A percentile compares a stretch with the other conserved stretches of the same genome.
Conservation (phyloP, 108 stramenopile genomes). For the Licmophora abbreviata region DNA sequence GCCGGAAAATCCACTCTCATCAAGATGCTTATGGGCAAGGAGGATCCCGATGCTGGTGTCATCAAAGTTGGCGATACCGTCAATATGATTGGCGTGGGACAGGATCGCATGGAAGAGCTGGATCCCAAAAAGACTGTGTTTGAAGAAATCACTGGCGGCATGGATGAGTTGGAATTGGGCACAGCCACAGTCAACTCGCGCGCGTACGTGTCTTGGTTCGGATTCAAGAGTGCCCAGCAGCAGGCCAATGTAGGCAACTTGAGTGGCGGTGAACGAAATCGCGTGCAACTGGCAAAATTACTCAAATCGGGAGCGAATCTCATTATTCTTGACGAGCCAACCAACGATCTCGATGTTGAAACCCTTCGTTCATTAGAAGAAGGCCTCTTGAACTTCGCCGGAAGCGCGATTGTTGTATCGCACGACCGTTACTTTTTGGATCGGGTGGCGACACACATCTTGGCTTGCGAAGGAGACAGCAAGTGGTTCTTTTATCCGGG, state of each 20-base stretch:
- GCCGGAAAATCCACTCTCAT: slow-evolving; percentile 74
- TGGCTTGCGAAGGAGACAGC: slow-evolving; percentile 93
- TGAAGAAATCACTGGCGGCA: slow-evolving; percentile 75
- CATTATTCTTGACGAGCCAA: slow-evolving; percentile 91
- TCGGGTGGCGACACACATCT: slow-evolving; percentile 87
- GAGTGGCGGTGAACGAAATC: slow-evolving; percentile 90
- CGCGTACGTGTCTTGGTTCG: slow-evolving; percentile 89
- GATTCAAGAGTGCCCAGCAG: slow-evolving; percentile 81
- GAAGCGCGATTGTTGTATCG: slow-evolving; percentile 88
- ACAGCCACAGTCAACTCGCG: slow-evolving; percentile 64
- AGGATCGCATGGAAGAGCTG: slow-evolving; percentile 88
- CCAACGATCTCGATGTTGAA: slow-evolving; percentile 91
- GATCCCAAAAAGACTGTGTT: slow-evolving; percentile 80
- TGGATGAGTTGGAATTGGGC: slow-evolving; percentile 87
- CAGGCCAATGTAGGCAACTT: slow-evolving; percentile 82
- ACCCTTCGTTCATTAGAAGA: slow-evolving; percentile 88
- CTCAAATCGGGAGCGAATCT: slow-evolving; percentile 82
- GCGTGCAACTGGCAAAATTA: slow-evolving; percentile 87
- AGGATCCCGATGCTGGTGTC: slow-evolving; percentile 66
- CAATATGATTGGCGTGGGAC: slow-evolving; percentile 83
- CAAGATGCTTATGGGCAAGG: slow-evolving; percentile 84
- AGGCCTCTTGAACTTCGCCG: slow-evolving; percentile 85
- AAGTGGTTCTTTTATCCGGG: slow-evolving; percentile 81
- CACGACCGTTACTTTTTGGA: slow-evolving; percentile 97
- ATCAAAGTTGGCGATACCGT: slow-evolving; percentile 87